Evolutionary conservation across 78 protist genomes (phyloP).

Genomic region (Anaeramoeba flamelloides): DNA sequence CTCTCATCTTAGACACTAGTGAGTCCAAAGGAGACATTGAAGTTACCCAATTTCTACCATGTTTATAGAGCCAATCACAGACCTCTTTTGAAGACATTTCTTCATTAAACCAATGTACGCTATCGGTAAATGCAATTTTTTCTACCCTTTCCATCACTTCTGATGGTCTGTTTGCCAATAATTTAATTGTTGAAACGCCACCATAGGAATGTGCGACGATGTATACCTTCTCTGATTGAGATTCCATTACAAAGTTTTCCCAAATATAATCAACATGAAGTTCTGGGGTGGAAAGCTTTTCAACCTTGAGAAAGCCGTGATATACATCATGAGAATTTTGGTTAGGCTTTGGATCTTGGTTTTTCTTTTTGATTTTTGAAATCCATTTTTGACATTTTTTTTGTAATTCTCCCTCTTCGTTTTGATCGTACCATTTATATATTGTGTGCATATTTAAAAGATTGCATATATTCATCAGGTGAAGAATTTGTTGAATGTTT

Average conservation of each 20-base stretch:
- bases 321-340: no score
- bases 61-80: background rate
- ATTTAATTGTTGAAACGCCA: background rate
- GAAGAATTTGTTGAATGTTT: no score
- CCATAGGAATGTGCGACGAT: constrained; percentile 1
- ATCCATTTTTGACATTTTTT: no score
- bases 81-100: background rate
- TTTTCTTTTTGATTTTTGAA: no score
- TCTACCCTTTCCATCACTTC: background rate
- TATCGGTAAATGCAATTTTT: background rate
- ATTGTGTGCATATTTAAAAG: no score
- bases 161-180: background rate
- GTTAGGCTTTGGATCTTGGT: no score
- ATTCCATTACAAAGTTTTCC: background rate
- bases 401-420: no score
- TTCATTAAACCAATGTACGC: background rate
- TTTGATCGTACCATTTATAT: no score
- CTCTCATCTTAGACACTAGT: background rate
- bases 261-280: background rate
- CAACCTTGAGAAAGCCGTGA: no score
- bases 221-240: background rate
- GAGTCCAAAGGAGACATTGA: background rate
- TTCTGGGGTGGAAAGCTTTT: background rate
- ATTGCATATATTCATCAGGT: no score
- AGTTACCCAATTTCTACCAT: background rate